These are phyloP conservation scores for Trichoderma koningii DNA, from an alignment of 2,329 filamentous ascomycete genomes.

Conservation along the genomic window DNA sequence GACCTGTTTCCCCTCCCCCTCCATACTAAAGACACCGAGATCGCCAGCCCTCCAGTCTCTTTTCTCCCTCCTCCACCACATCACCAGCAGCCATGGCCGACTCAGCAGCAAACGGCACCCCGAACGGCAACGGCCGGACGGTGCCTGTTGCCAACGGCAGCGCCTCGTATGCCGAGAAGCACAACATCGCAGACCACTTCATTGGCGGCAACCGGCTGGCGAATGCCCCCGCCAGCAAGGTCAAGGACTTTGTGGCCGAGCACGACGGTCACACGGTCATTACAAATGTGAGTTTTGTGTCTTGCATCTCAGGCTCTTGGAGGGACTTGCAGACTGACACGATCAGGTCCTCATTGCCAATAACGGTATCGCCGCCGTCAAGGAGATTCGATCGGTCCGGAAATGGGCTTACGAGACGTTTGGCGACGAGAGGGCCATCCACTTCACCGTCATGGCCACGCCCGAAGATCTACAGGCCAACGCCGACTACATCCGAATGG, in stretches of 20 bases:
- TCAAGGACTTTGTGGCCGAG: conserved; percentile 92
- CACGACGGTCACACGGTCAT: conserved; percentile 97
- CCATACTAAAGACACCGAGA: not conserved
- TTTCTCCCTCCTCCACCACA: not conserved
- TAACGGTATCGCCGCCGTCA: conserved; percentile 99
- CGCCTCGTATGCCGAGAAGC: conserved; percentile 74
- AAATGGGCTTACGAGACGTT: conserved; percentile 99
- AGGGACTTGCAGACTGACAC: not conserved
- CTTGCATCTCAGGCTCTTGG: not conserved
- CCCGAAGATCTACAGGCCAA: conserved; percentile 97
- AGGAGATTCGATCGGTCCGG: conserved; percentile 97
- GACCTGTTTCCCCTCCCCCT: conserved; percentile 1
- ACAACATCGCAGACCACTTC: conserved; percentile 87
- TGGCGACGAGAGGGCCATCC: conserved; percentile 95
- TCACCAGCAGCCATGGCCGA: conserved; percentile 49
- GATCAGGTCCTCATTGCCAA: conserved; percentile 93
- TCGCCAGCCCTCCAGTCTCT: not conserved
- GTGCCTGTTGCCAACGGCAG: conserved; percentile 59
- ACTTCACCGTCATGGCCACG: conserved; percentile 99
- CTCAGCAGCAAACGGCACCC: conserved; percentile 42
- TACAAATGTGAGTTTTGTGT: conserved; percentile 72
- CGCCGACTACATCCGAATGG: conserved; percentile 99
- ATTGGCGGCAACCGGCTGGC: conserved; percentile 90
- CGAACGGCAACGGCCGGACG: conserved; percentile 49
- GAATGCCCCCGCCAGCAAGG: conserved; percentile 77